Base-by-base conservation (phyloP, 1,284 basidiomycete species). In the Lignosus rhinocerotis region DNA sequence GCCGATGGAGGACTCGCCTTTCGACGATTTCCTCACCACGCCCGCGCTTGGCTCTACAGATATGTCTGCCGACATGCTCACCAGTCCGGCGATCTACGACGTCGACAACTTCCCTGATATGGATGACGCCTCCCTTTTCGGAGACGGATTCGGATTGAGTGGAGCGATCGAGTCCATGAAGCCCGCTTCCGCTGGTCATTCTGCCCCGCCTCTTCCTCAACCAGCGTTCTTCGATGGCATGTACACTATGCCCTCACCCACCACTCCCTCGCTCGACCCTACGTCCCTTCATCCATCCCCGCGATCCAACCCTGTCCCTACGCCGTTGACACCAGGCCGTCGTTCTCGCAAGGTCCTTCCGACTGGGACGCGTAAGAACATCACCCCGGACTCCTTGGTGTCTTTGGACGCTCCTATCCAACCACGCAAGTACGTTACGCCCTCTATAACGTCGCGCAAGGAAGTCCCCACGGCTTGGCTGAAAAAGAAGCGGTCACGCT, bases 1-100 rank as follows among this genome's bases (percentile, higher is more conserved):
- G 32, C 80, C 80, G 1, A 70, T 81, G 51, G 72, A 80, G 10
- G 79, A 81, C 46, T 80, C 80, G n/a, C 85, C 85, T 3, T 75
- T 76, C 55, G 78, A 80, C 11, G 83, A 86, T 36, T 78, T 83
- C 68, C 79, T 88, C 59, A 79, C 74, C 6, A 88, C 87, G 0
- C 87, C 87, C 2, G 73, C 69, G 9, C 43, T 73, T 44, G 72
- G 65, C 6, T 73, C 75, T 19, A 65, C 81, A 47, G 75, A 69
- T 45, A 57, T 69, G 50, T 68, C 14, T n/a, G 63, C 61, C 25
- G 70, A 70, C 47, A 59, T 71, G 61, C 66, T 72, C 47, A 76
- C 75, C 60, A 69, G 74, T 19, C 75, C 77, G 12, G 80, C 80
- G 33, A 74, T 82, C 44, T 67, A 73, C 60, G 72, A 72, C 46